Evolutionary conservation across 2,329 filamentous ascomycete species (phyloP).

Genomic region (Paecilomyces fulvus): DNA sequence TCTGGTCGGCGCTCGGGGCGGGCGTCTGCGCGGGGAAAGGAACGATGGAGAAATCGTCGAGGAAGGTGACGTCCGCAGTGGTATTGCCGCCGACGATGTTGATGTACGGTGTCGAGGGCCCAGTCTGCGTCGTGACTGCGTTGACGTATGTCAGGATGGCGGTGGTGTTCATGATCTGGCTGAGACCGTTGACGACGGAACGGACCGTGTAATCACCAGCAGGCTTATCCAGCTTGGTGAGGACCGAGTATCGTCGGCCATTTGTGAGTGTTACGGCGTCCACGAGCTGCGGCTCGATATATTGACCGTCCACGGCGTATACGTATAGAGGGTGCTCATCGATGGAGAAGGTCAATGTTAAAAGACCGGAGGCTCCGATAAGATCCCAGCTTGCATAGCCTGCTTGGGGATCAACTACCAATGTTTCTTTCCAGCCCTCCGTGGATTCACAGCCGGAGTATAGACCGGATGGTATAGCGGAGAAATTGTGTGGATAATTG

Average conservation of each 20-base stretch:
- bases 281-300: conserved; percentile 31
- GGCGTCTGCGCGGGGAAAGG: conserved; percentile 43
- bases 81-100: conserved; percentile 41
- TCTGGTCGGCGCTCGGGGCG: conserved; percentile 36
- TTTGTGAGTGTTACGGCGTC: conserved; percentile 24
- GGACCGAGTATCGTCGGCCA: conserved; percentile 33
- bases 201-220: conserved; percentile 48
- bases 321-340: conserved; percentile 38
- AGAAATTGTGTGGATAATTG: conserved; percentile 1
- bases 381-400: conserved; percentile 32
- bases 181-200: conserved; percentile 39
- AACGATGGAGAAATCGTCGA: conserved; percentile 35
- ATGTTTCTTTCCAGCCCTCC: conserved; percentile 15
- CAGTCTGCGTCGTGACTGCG: conserved; percentile 8
- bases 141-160: conserved; percentile 41
- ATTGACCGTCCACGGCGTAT: conserved; percentile 37
- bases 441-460: conserved; percentile 11
- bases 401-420: conserved; percentile 23
- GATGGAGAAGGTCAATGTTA: conserved; percentile 29
- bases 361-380: conserved; percentile 26
- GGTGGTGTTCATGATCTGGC: conserved; percentile 49
- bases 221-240: conserved; percentile 37
- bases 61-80: conserved; percentile 35
- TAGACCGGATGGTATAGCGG: conserved; percentile 4
- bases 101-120: conserved; percentile 38